Evolutionary conservation across 257 asterid species (phyloP).

Genomic region (Oldenlandia corymbosa): DNA sequence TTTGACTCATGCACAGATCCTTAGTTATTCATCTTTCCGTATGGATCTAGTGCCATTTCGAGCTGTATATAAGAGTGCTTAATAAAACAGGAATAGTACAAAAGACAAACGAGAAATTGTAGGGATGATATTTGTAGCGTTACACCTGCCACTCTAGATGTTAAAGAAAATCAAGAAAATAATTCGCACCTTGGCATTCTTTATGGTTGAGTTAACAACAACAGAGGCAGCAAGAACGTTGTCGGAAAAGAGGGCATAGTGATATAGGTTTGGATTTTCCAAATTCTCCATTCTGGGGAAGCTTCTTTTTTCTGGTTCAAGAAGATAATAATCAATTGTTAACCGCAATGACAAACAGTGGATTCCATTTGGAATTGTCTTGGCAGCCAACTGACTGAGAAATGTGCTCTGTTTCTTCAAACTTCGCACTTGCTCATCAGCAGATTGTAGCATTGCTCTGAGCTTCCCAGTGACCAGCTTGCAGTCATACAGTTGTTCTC

Average conservation of each 20-base stretch:
- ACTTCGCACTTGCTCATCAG: slow-evolving; percentile 96
- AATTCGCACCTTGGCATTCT: slow-evolving; percentile 74
- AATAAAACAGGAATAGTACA: neutral
- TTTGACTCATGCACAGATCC: neutral
- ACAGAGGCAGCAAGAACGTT: slow-evolving; percentile 98
- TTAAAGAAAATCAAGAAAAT: neutral
- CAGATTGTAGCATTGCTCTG: slow-evolving; percentile 96
- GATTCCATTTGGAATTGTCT: slow-evolving; percentile 94
- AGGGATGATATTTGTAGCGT: neutral
- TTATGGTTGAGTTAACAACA: slow-evolving; percentile 84
- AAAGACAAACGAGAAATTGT: neutral
- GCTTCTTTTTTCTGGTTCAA: slow-evolving; percentile 73
- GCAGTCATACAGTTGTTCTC: slow-evolving; percentile 87
- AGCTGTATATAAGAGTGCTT: neutral
- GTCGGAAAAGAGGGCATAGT: slow-evolving; percentile 94
- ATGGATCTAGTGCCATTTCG: neutral
- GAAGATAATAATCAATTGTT: slow-evolving; percentile 87
- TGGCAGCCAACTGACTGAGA: slow-evolving; percentile 92
- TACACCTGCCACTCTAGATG: neutral
- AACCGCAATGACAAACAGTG: slow-evolving; percentile 91
- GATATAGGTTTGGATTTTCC: slow-evolving; percentile 80
- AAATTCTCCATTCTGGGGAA: slow-evolving; percentile 78
- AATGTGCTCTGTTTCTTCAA: slow-evolving; percentile 98
- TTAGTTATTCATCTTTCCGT: neutral
- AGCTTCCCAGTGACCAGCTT: slow-evolving; percentile 87